Percentiles rank a stretch among this genome's conserved stretches.
These are phyloP conservation scores for Phanerodontia chrysosporium DNA, from an alignment of 768 basidiomycete species.

Conservation along the genomic window DNA sequence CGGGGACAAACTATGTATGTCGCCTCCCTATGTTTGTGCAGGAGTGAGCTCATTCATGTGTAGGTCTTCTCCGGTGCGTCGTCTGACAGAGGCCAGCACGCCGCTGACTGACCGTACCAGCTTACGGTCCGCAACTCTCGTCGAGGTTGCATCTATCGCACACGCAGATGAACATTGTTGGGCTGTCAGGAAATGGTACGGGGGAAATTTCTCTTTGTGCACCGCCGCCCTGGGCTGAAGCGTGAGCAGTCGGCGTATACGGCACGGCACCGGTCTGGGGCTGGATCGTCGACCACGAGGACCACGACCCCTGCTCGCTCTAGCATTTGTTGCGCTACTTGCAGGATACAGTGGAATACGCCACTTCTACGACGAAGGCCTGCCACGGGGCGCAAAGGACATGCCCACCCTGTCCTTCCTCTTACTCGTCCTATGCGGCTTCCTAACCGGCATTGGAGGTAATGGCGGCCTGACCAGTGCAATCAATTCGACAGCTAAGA, in stretches of 20 bases:
- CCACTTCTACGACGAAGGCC: slow-evolving; percentile 55
- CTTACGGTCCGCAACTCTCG: slow-evolving; percentile 86
- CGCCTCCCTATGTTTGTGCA: not conserved
- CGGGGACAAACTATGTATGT: slow-evolving; percentile 34
- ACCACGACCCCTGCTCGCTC: slow-evolving; percentile 60
- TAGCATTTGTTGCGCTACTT: slow-evolving; percentile 57
- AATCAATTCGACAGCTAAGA: slow-evolving; percentile 80
- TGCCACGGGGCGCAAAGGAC: slow-evolving; percentile 15
- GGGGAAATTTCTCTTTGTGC: not conserved
- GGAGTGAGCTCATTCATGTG: not conserved
- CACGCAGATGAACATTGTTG: slow-evolving; percentile 79
- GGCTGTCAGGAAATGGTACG: slow-evolving; percentile 74
- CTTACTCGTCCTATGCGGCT: slow-evolving; percentile 57
- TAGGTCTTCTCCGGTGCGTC: slow-evolving; percentile 34
- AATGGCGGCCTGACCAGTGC: slow-evolving; percentile 67
- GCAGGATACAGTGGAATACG: slow-evolving; percentile 75
- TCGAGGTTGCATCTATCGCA: slow-evolving; percentile 70
- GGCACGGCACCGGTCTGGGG: slow-evolving; percentile 76
- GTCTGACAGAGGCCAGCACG: too few species aligned
- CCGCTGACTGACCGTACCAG: slow-evolving; percentile 29
- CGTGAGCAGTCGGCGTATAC: slow-evolving; percentile 65
- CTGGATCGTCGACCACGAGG: slow-evolving; percentile 70
- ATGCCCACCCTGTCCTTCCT: slow-evolving; percentile 41
- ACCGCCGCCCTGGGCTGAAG: not conserved
- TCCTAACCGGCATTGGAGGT: slow-evolving; percentile 74